Percentiles rank a stretch among this genome's conserved stretches.
These are phyloP conservation scores for Diplotaxis tenuifolia DNA, from an alignment of 345 rosid species.

Conservation along the genomic window DNA sequence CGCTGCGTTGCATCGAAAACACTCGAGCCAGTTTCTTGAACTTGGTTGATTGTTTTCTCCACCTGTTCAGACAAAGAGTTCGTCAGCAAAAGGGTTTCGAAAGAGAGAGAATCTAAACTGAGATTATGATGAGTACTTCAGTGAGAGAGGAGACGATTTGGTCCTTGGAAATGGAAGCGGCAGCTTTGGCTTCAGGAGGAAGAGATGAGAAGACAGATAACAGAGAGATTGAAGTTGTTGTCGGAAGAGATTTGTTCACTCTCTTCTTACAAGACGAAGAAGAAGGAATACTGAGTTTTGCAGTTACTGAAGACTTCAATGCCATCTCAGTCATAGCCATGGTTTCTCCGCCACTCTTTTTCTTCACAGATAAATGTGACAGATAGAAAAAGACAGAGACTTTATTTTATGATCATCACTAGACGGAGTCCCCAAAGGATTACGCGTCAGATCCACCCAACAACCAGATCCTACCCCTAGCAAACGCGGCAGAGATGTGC, in stretches of 20 bases:
- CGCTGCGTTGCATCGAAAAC: constrained; percentile 59
- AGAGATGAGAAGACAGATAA: constrained; percentile 51
- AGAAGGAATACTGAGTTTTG: constrained; percentile 43
- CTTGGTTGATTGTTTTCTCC: too few species aligned
- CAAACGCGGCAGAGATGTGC: too few species aligned
- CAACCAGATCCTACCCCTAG: too few species aligned
- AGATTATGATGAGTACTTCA: constrained; percentile 33
- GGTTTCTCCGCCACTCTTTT: constrained; percentile 24
- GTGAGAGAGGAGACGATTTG: constrained; percentile 82
- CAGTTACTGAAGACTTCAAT: too few species aligned
- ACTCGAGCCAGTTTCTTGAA: constrained; percentile 62
- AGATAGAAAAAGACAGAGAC: too few species aligned
- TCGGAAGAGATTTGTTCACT: constrained; percentile 51
- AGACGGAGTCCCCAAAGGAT: too few species aligned
- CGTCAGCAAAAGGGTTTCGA: not conserved
- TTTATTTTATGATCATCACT: too few species aligned
- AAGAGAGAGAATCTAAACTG: not conserved
- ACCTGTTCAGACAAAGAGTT: constrained; percentile 39
- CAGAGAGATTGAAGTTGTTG: constrained; percentile 63
- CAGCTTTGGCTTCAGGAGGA: constrained; percentile 62
- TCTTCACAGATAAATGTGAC: too few species aligned
- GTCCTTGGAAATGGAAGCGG: constrained; percentile 66
- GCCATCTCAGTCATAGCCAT: constrained; percentile 55
- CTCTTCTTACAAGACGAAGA: constrained; percentile 40
- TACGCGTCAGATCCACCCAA: too few species aligned